Base-by-base conservation (phyloP, 352 stramenopile species). In the Thraustotheca clavata region DNA sequence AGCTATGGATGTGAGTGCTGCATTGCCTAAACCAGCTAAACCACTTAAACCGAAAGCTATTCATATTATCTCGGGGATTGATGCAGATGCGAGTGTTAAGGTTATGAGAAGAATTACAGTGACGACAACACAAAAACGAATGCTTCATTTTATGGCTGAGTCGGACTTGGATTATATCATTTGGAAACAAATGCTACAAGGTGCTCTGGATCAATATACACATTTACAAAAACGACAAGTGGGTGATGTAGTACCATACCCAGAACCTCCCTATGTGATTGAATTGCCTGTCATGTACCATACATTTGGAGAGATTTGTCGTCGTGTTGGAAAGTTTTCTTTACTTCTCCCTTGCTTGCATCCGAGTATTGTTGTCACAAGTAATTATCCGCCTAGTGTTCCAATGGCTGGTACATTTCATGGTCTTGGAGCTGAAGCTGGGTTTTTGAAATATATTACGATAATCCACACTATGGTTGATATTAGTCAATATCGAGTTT, bases 321-420 rank as follows among this genome's bases (percentile, higher is more conserved):
- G 76, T 31, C 80, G 80, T 47, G 87, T 87, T 46, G 83, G 83
- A 27, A 91, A 93, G 41, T 91, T 93, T 47, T 77, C 83, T 7
- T 65, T 89, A 49, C 55, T 93, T 27, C 69, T 93, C 68, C 83
- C 83, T 29, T 87, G 78, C 60, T 71, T 93, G 34, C 81, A 93
- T 38, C 83, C 83, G 4, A 79, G 88, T 39, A 67, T 92, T 18
- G 71, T 92, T 3, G 65, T 92, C 33, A 92, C 83, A 14, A 89
- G 78, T 4, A 92, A 92, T 36, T 89, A 89, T 62, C 83, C 83
- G n/a, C 83, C 83, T 5, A 89, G 89, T 54, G 83, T 92, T 12
- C 57, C 57, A 4, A 39, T 65, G 24, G 16, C 57, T 6, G 57
- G 57, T 14, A 54, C 57, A 16, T 65, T 47, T 35, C 57, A 65